Conservation (phyloP, 2,329 filamentous ascomycete species). For the Lasiodiplodia hormozganensis region DNA sequence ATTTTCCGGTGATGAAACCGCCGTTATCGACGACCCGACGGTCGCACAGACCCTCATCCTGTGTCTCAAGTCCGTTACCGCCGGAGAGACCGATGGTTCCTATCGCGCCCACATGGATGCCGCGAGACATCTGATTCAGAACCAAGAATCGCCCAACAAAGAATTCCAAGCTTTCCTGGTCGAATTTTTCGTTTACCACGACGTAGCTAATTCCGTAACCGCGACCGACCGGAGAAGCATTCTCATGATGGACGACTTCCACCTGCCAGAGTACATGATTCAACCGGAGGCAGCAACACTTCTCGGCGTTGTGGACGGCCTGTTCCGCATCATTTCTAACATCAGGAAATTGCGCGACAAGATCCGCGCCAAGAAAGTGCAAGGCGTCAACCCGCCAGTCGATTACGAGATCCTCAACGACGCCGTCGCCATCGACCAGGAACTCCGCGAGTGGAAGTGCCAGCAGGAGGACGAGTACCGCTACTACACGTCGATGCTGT, state of each 20-base stretch:
- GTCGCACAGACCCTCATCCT: constrained; percentile 67
- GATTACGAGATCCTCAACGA: constrained; percentile 76
- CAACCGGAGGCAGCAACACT: constrained; percentile 66
- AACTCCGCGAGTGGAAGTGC: constrained; percentile 77
- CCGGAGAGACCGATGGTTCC: constrained; percentile 68
- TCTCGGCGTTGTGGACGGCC: constrained; percentile 80
- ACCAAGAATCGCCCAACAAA: constrained; percentile 65
- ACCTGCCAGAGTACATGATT: constrained; percentile 61
- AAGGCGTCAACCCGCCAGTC: constrained; percentile 70
- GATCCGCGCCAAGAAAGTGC: constrained; percentile 71
- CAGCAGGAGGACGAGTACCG: constrained; percentile 59
- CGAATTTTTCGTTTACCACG: constrained; percentile 86
- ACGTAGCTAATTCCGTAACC: constrained; percentile 65
- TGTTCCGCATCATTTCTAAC: constrained; percentile 79
- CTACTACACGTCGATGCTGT: constrained; percentile 64
- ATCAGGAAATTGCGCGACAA: constrained; percentile 79
- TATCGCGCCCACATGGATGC: constrained; percentile 81
- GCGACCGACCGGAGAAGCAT: constrained; percentile 60
- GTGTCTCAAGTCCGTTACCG: constrained; percentile 65
- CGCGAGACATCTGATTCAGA: constrained; percentile 74
- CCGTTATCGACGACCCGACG: constrained; percentile 63
- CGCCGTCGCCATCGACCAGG: constrained; percentile 77
- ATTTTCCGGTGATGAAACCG: constrained; percentile 47
- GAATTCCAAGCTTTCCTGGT: constrained; percentile 75
- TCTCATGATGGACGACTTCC: constrained; percentile 61